Evolutionary conservation across 768 basidiomycete species (phyloP), one percentile per base, ranked within the genome.

Genomic region (Leccinum barrowsii): DNA sequence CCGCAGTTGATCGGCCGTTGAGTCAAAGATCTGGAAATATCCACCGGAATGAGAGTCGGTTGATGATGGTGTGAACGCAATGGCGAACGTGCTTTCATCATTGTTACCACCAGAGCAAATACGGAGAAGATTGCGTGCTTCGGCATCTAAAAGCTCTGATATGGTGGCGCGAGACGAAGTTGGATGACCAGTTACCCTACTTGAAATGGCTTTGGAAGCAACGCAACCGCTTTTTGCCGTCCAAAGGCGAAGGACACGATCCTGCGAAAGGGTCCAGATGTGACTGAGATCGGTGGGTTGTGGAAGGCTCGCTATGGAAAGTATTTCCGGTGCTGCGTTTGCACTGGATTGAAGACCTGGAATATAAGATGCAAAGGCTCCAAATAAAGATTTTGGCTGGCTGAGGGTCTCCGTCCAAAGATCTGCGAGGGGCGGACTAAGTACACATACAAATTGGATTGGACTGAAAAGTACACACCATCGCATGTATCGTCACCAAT

Each of bases 241-340:
- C 94, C 94, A 98, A 46, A 90, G 77, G 40, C 93, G 82, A 44
- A 98, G 77, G 34, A 86, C 87, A 55, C 89, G 82, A 76, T 97
- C 93, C 55, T 93, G 81, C 8, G 94, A 94, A 44, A 98, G 80
- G 1, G 93, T 87, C 84, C 92, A 96, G 21, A 88, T 76, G 64
- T 90, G 80, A 35, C 79, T 82, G 57, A 89, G 78, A 67, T 90
- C 89, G 13, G 87, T 88, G 17, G 89, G 89, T 74, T 85, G 88
- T 44, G 88, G 83, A 70, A 86, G 81, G 47, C 85, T 85, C 6
- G 90, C 82, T 42, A 92, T 76, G 47, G 89, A 84, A 50, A 94
- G 76, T 51, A 90, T 85, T 59, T 88, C 84, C 19, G 83, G 75
- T 6, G 80, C 79, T 52, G 78, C 74, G 32, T 80, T 69, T 32